phyloP scores from a whole-genome alignment of 371 early-diverging fungal genomes.

The Mucor irregularis region DNA sequence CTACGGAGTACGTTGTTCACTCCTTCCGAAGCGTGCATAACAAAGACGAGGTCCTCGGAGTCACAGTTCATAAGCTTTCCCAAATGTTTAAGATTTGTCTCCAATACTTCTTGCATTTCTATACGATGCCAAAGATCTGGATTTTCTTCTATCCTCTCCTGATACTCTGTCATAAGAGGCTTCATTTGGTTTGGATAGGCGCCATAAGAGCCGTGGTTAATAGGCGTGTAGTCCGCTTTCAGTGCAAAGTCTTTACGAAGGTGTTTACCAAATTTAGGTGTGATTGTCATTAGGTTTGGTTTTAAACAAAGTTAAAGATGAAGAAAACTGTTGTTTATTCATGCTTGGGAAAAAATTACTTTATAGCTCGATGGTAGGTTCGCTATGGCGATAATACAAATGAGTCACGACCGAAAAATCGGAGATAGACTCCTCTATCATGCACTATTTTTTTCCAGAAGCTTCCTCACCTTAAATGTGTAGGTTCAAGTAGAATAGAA shows the following conservation, averaged over 20 bases:
- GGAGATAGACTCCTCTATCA: no score
- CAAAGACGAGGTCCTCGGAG: constrained; percentile 33
- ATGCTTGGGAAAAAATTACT: no score
- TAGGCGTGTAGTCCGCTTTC: constrained; percentile 34
- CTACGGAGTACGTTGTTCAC: constrained; percentile 40
- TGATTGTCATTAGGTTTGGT: constrained; percentile 3
- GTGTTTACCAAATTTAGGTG: constrained; percentile 33
- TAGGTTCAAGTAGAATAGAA: no score
- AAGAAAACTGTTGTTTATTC: no score
- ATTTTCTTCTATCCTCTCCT: neutral
- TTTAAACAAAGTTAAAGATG: no score
- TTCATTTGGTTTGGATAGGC: constrained; percentile 6
- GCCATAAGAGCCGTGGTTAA: constrained; percentile 45
- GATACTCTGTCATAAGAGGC: neutral
- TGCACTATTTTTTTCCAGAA: no score
- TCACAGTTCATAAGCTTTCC: constrained; percentile 30
- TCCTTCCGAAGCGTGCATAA: constrained; percentile 37
- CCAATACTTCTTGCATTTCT: neutral
- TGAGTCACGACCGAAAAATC: no score
- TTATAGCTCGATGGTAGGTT: no score
- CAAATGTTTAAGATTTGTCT: neutral
- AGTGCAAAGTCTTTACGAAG: constrained; percentile 40
- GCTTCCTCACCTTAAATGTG: no score
- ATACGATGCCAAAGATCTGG: constrained; percentile 13
- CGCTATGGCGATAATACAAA: no score